Evolutionary conservation across 192 early-diverging fungal species (phyloP), one percentile per base, ranked within the genome.

Genomic region (Fimicolochytrium jonesii): DNA sequence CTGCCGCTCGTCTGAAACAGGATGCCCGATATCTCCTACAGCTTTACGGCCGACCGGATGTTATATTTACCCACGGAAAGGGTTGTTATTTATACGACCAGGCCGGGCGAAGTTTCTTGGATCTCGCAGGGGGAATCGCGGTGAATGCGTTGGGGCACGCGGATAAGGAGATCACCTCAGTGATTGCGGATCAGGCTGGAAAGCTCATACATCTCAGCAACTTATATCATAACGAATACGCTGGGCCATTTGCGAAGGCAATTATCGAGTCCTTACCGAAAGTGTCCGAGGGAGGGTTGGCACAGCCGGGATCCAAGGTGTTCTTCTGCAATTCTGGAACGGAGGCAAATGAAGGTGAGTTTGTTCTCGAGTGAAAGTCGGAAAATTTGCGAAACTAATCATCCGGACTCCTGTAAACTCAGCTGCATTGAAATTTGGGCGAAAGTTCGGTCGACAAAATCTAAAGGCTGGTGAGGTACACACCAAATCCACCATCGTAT

Each of bases 271-370:
- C 34, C 39, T 32, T 66, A 47, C 35, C 61, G 15, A 26, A 32
- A 13, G 29, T 5, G n/a, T 31, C 48, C 9, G 33, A 54, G 18
- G 61, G 20, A 5, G 39, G 55, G 43, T 32, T 60, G 44, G 50
- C 35, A 1, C 73, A 70, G 55, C 48, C 70, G 3, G 83, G 84
- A 23, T 41, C 59, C 30, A 91, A 91, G 61, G 87, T 95, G 41
- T 99, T 99, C 67, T 92, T 97, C 55, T 79, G 91, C 26, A 99
- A 99, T 77, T 93, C 92, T 26, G 96, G 96, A 28, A 97, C 96
- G 0, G 96, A 99, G 70, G 94, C 96, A 25, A 99, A 99, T 69
- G 94, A 99, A 72, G 95, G 93, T 81, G 43, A 15, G 47, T 20
- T n/a, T 44, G 13, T 26, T 23, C 45, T n/a, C 7, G 3, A 56